These are phyloP conservation scores for Kwoniella sp. DNA, from an alignment of 768 basidiomycete species.

Conservation along the genomic window DNA sequence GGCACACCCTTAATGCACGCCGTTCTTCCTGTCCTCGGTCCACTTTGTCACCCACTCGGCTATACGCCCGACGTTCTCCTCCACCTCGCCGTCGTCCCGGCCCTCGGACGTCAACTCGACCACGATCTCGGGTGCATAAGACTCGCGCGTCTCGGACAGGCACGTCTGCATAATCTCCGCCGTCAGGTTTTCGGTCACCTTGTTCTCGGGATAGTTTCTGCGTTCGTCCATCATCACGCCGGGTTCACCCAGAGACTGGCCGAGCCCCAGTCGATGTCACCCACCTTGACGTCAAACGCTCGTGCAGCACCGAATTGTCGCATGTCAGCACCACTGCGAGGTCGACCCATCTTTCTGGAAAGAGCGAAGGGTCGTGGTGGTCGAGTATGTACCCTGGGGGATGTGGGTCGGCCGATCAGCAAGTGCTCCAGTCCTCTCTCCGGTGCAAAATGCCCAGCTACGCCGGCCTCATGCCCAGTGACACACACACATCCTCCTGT, in stretches of 20 bases:
- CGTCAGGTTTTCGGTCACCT: constrained; percentile 97
- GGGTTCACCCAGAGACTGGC: no score
- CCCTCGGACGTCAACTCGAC: constrained; percentile 68
- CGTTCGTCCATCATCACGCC: background rate
- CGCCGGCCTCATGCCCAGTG: no score
- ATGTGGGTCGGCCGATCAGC: background rate
- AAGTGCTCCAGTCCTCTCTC: no score
- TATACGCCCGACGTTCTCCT: constrained; percentile 79
- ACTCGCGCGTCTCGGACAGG: constrained; percentile 76
- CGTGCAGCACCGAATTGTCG: constrained; percentile 81
- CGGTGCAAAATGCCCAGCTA: no score
- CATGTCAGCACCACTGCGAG: constrained; percentile 88
- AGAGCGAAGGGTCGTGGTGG: constrained; percentile 54
- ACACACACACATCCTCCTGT: background rate
- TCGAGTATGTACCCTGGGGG: constrained; percentile 49
- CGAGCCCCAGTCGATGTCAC: no score
- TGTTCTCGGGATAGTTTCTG: constrained; percentile 81
- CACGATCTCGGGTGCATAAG: constrained; percentile 79
- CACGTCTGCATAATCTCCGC: constrained; percentile 97
- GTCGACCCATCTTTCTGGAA: constrained; percentile 95
- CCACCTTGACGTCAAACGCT: constrained; percentile 82
- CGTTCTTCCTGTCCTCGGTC: constrained; percentile 51
- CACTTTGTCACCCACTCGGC: constrained; percentile 82
- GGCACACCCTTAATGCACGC: constrained; percentile 17
- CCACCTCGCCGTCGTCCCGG: constrained; percentile 66